A percentile compares a stretch with the other conserved stretches of the same genome.
These are phyloP conservation scores for Solanum gracilifrons DNA, from an alignment of 257 asterid species.

Conservation along the genomic window DNA sequence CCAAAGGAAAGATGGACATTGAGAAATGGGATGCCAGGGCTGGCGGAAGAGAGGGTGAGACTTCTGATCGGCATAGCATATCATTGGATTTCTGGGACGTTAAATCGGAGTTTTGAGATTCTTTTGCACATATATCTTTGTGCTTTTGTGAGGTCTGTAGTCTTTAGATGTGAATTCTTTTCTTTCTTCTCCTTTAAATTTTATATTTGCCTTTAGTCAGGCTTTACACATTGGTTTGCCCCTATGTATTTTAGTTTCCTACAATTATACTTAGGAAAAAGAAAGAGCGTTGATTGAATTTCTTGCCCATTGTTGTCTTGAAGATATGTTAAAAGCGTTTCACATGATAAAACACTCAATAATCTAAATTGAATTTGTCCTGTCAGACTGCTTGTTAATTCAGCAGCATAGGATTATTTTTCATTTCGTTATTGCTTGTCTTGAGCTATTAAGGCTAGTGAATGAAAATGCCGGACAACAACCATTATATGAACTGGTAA, in stretches of 20 bases:
- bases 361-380: neutral
- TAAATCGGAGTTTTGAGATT: constrained; percentile 32
- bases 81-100: constrained; percentile 16
- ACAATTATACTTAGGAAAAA: neutral
- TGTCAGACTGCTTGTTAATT: neutral
- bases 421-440: neutral
- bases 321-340: neutral
- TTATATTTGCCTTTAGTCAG: constrained; percentile 9
- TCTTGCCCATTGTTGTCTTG: neutral
- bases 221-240: constrained; percentile 23
- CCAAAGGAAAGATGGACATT: constrained; percentile 1
- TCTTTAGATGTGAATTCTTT: neutral
- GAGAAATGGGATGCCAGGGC: constrained; percentile 29
- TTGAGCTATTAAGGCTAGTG: neutral
- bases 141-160: constrained; percentile 21
- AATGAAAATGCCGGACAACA: neutral
- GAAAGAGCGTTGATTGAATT: neutral
- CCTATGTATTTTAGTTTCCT: constrained; percentile 16
- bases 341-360: neutral
- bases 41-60: constrained; percentile 33
- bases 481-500: neutral
- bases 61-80: constrained; percentile 8
- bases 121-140: constrained; percentile 45
- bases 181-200: neutral
- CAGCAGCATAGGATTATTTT: neutral